Conservation (phyloP, 371 early-diverging fungal species). For the Mortierella polycephala region DNA sequence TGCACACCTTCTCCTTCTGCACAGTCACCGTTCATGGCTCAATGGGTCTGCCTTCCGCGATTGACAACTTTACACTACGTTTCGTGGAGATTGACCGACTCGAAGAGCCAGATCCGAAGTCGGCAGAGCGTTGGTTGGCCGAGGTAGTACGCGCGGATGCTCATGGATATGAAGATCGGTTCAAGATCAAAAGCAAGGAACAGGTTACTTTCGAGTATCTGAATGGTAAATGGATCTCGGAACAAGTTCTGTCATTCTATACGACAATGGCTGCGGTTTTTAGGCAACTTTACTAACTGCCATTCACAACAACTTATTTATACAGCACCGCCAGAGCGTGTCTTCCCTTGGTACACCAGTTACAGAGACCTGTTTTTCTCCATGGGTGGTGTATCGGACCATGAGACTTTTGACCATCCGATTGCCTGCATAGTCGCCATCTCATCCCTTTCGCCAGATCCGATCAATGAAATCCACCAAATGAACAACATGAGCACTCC, state of each 20-base stretch:
- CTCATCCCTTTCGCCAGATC: conserved; percentile 82
- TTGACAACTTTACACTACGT: conserved; percentile 78
- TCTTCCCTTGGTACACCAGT: conserved; percentile 90
- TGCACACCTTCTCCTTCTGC: neutral
- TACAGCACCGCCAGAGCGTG: conserved; percentile 18
- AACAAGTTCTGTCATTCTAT: conserved; percentile 10
- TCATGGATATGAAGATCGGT: conserved; percentile 24
- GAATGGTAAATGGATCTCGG: conserved; percentile 56
- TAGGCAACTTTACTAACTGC: too few relatives aligned
- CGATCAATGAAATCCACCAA: conserved; percentile 72
- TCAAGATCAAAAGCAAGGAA: conserved; percentile 28
- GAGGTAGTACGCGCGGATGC: conserved; percentile 60
- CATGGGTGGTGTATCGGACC: conserved; percentile 79
- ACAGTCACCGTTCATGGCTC: conserved; percentile 78
- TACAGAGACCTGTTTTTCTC: conserved; percentile 78
- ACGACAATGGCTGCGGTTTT: neutral
- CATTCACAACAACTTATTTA: too few relatives aligned
- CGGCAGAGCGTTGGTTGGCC: conserved; percentile 65
- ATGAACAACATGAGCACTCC: conserved; percentile 68
- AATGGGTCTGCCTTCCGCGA: conserved; percentile 66
- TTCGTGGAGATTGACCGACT: conserved; percentile 70
- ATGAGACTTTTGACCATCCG: conserved; percentile 95
- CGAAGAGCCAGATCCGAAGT: conserved; percentile 67
- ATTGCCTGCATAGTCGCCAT: conserved; percentile 86
- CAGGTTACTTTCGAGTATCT: conserved; percentile 65